Evolutionary conservation across 2,329 filamentous ascomycete genomes (phyloP), one percentile per base, ranked within the genome.

Genomic region (Colletotrichum navitas): DNA sequence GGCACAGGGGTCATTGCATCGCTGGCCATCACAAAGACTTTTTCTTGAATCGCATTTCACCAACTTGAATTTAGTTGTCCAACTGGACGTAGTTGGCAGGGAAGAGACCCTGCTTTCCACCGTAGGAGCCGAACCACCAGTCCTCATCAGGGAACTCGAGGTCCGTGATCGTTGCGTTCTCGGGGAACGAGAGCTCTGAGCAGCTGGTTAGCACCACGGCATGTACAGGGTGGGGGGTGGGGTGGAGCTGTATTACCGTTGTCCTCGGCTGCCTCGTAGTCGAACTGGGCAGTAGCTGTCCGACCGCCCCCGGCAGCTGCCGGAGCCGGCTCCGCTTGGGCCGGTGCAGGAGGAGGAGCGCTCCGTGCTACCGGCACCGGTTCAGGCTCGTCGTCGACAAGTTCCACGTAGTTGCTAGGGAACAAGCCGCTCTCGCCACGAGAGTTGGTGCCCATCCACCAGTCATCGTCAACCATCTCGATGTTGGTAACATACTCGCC

Each of bases 131-230:
- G 77, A 95, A 93, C 96, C 96, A 99, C 96, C 96, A 99, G 80
- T 99, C 96, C 75, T 98, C 95, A 77, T 98, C 96, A 2, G 96
- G 96, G 82, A 98, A 98, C 85, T 98, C 94, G 74, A 99, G 85
- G 78, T 92, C 88, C 36, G 89, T 92, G 76, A 99, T 92, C 74
- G 86, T 94, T 49, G 93, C 95, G 39, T 93, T 92, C 78, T 99
- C 96, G 3, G 94, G 94, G 85, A 99, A 99, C 80, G 92, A 94
- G 74, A 90, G 78, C 76, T 90, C 88, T 90, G 76, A 61, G 39
- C 36, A 90, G 78, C 8, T 26, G 10, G 34, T 74, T 52, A 72
- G 67, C 39, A 32, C 49, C 24, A 6, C 10, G 2, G 16, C 34
- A 6, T 7, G 29, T 12, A 8, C 24, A 26, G 1, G 8, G n/a